Evolutionary conservation across 306 rosid species (phyloP).

Genomic region (Prunus fruticosa): DNA sequence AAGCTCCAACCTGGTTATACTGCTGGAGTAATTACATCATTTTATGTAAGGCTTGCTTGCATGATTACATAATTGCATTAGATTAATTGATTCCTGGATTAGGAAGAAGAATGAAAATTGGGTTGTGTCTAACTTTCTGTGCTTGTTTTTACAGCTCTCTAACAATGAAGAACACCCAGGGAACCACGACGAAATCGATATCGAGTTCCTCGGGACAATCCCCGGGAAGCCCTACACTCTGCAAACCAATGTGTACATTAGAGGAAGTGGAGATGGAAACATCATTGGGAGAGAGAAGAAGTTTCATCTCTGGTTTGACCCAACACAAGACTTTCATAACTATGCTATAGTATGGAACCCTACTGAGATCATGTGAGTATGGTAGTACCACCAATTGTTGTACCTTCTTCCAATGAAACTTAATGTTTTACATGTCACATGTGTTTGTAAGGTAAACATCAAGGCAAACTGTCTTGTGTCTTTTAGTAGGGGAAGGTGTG

Average conservation of each 20-base stretch:
- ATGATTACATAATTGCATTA: not conserved
- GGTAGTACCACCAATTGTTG: not conserved
- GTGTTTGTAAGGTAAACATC: conserved; percentile 6
- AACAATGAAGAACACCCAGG: conserved; percentile 76
- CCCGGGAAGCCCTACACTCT: conserved; percentile 75
- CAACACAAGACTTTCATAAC: conserved; percentile 73
- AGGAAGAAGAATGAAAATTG: not conserved
- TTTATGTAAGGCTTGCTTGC: conserved; percentile 52
- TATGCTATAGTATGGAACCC: conserved; percentile 82
- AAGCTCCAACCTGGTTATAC: conserved; percentile 87
- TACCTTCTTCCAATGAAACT: not conserved
- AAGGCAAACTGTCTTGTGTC: not conserved
- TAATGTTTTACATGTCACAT: not conserved
- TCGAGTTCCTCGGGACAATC: conserved; percentile 85
- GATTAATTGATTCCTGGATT: not conserved
- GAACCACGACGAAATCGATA: conserved; percentile 86
- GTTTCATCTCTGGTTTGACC: conserved; percentile 94
- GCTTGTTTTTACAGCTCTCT: conserved; percentile 61
- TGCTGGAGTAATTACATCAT: conserved; percentile 79
- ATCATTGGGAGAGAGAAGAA: conserved; percentile 74
- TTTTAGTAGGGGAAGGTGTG: not conserved
- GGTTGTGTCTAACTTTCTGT: not conserved
- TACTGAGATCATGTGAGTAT: conserved; percentile 73
- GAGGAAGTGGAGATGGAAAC: conserved; percentile 85
- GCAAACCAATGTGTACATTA: conserved; percentile 81